These are phyloP conservation scores for Albizia julibrissin DNA, from an alignment of 306 rosid genomes.

Conservation along the genomic window DNA sequence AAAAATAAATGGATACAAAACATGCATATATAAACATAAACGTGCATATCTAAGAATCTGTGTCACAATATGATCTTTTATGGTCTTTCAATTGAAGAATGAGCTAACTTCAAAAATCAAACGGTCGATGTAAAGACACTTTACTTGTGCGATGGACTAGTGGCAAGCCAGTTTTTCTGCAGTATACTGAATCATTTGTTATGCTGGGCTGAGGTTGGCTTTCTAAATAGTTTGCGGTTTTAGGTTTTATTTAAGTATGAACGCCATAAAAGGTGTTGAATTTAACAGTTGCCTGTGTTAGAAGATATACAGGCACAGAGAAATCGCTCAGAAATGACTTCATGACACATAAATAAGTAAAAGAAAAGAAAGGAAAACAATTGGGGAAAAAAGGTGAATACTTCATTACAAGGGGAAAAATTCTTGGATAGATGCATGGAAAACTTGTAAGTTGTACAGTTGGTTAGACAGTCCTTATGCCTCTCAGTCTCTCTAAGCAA, in stretches of 20 bases:
- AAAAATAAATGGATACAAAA: background rate
- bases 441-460: background rate
- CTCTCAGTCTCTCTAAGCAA: background rate
- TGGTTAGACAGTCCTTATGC: background rate
- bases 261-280: background rate
- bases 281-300: background rate
- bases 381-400: background rate
- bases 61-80: background rate
- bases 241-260: background rate
- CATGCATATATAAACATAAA: constrained; percentile 16
- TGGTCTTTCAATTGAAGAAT: constrained; percentile 2
- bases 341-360: background rate
- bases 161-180: background rate
- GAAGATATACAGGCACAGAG: background rate
- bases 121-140: background rate
- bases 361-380: background rate
- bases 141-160: background rate
- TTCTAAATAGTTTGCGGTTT: background rate
- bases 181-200: background rate
- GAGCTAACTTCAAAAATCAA: background rate
- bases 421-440: background rate
- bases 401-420: background rate
- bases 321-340: background rate
- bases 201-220: background rate
- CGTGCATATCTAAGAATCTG: background rate